Evolutionary conservation across 805 yeast genomes (phyloP).

Genomic region (Osmozyma mogii): DNA sequence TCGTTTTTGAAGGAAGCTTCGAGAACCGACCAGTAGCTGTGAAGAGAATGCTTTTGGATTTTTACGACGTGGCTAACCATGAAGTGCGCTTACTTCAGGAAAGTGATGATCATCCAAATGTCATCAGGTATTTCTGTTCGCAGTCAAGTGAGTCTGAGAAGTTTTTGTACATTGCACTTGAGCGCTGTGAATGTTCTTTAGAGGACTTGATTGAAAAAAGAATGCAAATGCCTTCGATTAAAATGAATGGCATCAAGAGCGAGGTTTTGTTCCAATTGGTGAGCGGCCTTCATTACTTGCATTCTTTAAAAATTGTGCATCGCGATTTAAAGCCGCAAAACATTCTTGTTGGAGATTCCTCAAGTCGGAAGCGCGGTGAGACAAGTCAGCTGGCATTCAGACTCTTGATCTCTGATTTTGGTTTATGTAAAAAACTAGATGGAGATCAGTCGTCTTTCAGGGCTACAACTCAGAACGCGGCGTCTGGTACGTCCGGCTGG

Average conservation of each 20-base stretch:
- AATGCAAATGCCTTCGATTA: slow-evolving; percentile 32
- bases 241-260: slow-evolving; percentile 15
- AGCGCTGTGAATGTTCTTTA: slow-evolving; percentile 79
- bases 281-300: slow-evolving; percentile 79
- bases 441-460: slow-evolving; percentile 88
- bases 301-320: slow-evolving; percentile 85
- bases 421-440: slow-evolving; percentile 86
- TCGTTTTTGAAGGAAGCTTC: slow-evolving; percentile 83
- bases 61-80: slow-evolving; percentile 88
- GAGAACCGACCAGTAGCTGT: slow-evolving; percentile 95
- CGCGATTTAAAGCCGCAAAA: slow-evolving; percentile 94
- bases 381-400: slow-evolving; percentile 32
- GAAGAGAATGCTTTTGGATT: slow-evolving; percentile 86
- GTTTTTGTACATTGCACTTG: slow-evolving; percentile 88
- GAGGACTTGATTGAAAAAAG: slow-evolving; percentile 71
- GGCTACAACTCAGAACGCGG: slow-evolving; percentile 87
- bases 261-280: slow-evolving; percentile 68
- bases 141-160: slow-evolving; percentile 66
- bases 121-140: slow-evolving; percentile 87
- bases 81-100: slow-evolving; percentile 84
- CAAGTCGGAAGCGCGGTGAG: slow-evolving; percentile 5
- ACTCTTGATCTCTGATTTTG: slow-evolving; percentile 88
- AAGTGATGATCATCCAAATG: slow-evolving; percentile 95
- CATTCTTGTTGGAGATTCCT: slow-evolving; percentile 69
- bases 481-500: slow-evolving; percentile 95